Percentiles rank a stretch among this genome's conserved stretches.
These are phyloP conservation scores for Pyronema domesticum DNA, from an alignment of 495 filamentous ascomycete genomes.

Conservation along the genomic window DNA sequence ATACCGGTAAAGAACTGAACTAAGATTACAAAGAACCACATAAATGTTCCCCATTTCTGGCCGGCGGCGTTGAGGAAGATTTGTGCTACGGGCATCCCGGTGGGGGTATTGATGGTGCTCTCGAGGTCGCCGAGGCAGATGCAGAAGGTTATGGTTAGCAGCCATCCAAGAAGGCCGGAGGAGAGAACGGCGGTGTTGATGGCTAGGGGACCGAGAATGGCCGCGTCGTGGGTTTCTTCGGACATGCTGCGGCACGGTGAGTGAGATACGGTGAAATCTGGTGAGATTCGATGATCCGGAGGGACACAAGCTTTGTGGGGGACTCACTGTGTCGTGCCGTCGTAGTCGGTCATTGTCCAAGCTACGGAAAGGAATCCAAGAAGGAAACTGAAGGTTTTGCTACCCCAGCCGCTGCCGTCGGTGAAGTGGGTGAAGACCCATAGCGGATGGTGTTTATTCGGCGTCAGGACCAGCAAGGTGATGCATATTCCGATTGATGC, in stretches of 20 bases:
- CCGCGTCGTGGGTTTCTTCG: slow-evolving; percentile 56
- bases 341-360: slow-evolving; percentile 65
- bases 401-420: slow-evolving; percentile 50
- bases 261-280: background rate
- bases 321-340: slow-evolving; percentile 50
- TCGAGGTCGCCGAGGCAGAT: slow-evolving; percentile 53
- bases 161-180: slow-evolving; percentile 46
- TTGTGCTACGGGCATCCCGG: slow-evolving; percentile 50
- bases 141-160: slow-evolving; percentile 49
- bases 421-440: slow-evolving; percentile 48
- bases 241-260: slow-evolving; percentile 37
- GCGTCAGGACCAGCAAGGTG: slow-evolving; percentile 42
- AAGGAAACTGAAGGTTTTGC: slow-evolving; percentile 45
- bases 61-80: slow-evolving; percentile 56
- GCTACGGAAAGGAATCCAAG: slow-evolving; percentile 54
- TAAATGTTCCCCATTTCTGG: slow-evolving; percentile 38
- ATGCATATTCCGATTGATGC: slow-evolving; percentile 45
- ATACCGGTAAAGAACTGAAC: slow-evolving; percentile 58
- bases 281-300: background rate
- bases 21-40: slow-evolving; percentile 54
- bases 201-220: slow-evolving; percentile 45
- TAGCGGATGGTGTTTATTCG: slow-evolving; percentile 42
- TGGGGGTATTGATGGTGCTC: slow-evolving; percentile 39
- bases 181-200: slow-evolving; percentile 47
- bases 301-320: background rate